Evolutionary conservation across 1,284 basidiomycete species (phyloP), one percentile per base, ranked within the genome.

Genomic region (Ceratobasidium sp.): DNA sequence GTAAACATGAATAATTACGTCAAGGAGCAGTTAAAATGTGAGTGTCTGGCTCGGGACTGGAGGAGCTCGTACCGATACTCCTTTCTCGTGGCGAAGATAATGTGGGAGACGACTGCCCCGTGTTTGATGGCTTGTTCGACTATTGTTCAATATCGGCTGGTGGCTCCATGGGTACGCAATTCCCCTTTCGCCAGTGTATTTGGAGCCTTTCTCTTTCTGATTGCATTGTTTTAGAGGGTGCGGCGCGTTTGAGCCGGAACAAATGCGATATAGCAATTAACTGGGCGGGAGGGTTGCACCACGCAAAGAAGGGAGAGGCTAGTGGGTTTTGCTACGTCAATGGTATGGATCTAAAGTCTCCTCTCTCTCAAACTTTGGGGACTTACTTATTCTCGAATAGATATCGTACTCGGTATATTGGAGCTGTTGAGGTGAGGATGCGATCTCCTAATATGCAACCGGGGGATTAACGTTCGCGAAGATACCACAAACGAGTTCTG

Each of bases 251-350:
- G 27, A 97, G 94, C 73, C 83, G 96, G 62, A 96, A 98, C 80
- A 99, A 98, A 79, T 98, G 96, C 78, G 96, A 99, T 77, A 98
- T 98, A 74, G 96, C 96, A 0, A 89, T 99, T 70, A 99, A 99
- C 77, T 99, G 96, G 96, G 96, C 96, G 1, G 96, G 96, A 17
- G 96, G 96, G 6, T 82, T 99, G 65, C 96, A 99, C 78, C 96
- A 99, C 77, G 95, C 96, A 1, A 99, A 99, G 81, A 99, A 98
- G 82, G 93, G 94, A 50, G 97, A 99, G 80, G 96, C 96, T 0
- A 96, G 93, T 75, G 96, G 96, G 0, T 99, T 99, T 80, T 99
- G 96, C 80, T 99, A 98, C 79, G 94, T 99, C 57, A 99, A 99
- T 77, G 96, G 95, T 94, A 47, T 69, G 78, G 27, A 25, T 15